Evolutionary conservation across 257 asterid genomes (phyloP).

Genomic region (Penstemon newberryi): DNA sequence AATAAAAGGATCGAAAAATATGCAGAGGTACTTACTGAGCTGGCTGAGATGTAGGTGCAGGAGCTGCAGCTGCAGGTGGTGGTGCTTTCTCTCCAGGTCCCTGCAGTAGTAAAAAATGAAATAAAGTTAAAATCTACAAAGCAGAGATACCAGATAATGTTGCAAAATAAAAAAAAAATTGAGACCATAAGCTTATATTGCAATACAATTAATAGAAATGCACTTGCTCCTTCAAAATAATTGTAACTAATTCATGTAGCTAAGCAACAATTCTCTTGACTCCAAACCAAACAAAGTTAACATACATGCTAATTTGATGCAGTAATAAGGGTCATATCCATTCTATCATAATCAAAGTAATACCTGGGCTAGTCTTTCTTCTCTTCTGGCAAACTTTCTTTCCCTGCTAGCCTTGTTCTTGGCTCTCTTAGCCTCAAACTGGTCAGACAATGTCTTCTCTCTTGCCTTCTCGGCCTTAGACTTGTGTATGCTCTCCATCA

Average conservation of each 20-base stretch:
- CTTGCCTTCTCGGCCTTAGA: constrained; percentile 74
- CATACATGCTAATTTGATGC: not conserved
- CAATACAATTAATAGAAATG: not conserved
- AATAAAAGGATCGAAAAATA: not conserved
- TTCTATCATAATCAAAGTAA: not conserved
- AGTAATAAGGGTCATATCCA: not conserved
- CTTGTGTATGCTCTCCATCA: constrained; percentile 74
- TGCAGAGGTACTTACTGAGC: constrained; percentile 34
- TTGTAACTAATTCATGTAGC: not conserved
- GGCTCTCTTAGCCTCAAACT: constrained; percentile 62
- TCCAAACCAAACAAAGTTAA: not conserved
- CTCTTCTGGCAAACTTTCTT: constrained; percentile 61
- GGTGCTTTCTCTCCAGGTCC: constrained; percentile 51
- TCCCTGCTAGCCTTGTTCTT: constrained; percentile 76
- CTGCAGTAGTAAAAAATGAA: constrained; percentile 22
- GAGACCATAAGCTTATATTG: not conserved
- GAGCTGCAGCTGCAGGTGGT: constrained; percentile 35
- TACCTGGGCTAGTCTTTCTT: constrained; percentile 70
- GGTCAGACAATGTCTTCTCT: constrained; percentile 71
- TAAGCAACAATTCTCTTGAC: too few species aligned
- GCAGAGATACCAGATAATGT: not conserved
- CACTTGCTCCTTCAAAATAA: not conserved
- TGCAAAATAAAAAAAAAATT: not conserved
- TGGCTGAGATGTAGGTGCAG: constrained; percentile 39
- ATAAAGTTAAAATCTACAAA: not conserved